phyloP scores from a whole-genome alignment of 805 yeast species.

The Saccharomyces mikatae region DNA sequence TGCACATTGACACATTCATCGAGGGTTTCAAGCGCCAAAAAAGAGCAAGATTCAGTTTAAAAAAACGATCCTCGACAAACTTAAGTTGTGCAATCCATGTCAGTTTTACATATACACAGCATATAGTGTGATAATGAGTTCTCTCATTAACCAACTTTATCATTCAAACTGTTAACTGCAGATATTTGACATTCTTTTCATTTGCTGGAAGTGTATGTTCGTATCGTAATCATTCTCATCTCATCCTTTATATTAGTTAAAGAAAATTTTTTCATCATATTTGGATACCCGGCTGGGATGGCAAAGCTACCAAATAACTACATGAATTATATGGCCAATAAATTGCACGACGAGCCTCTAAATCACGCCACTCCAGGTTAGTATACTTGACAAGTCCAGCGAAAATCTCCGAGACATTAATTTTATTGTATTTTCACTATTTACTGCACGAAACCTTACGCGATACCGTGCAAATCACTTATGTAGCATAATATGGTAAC shows the following conservation, averaged over 20 bases:
- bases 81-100: slow-evolving; percentile 28
- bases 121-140: background rate
- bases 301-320: background rate
- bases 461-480: too few species aligned
- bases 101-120: background rate
- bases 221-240: background rate
- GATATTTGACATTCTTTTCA: background rate
- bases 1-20: slow-evolving; percentile 33
- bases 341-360: background rate
- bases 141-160: background rate
- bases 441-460: too few species aligned
- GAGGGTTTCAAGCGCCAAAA: slow-evolving; percentile 9
- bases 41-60: slow-evolving; percentile 1
- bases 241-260: background rate
- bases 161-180: background rate
- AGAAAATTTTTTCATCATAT: background rate
- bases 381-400: too few species aligned
- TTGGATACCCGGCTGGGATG: background rate
- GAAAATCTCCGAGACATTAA: too few species aligned
- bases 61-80: slow-evolving; percentile 17
- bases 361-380: background rate
- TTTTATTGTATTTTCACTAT: too few species aligned
- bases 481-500: too few species aligned
- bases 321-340: background rate
- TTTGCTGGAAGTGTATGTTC: background rate